Percentiles rank a stretch among this genome's conserved stretches.
Conservation (phyloP, 768 basidiomycete species). For the Boletus huronensis region DNA sequence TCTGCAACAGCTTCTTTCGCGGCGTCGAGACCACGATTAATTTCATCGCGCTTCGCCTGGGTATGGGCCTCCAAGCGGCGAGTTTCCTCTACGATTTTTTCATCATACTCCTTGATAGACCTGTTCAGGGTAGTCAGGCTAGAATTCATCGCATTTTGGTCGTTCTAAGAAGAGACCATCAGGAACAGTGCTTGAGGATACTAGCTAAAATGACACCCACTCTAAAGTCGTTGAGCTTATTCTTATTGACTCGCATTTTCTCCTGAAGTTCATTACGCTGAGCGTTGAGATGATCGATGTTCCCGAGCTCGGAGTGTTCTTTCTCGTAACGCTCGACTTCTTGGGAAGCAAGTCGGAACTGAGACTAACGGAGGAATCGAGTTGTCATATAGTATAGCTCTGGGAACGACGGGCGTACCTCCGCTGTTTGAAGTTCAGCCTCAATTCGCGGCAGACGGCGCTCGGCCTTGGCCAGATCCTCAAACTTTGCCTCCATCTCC, state of each 20-base stretch:
- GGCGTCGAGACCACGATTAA: slow-evolving; percentile 46
- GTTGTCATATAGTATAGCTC: neutral
- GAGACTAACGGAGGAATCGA: slow-evolving; percentile 24
- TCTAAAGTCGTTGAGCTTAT: slow-evolving; percentile 39
- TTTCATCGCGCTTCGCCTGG: slow-evolving; percentile 60
- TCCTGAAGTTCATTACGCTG: slow-evolving; percentile 34
- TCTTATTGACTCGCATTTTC: slow-evolving; percentile 47
- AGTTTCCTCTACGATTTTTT: slow-evolving; percentile 52
- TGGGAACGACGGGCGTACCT: slow-evolving; percentile 30
- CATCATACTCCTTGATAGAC: slow-evolving; percentile 36
- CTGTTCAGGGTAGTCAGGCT: slow-evolving; percentile 34
- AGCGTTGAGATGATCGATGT: slow-evolving; percentile 44
- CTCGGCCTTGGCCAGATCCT: slow-evolving; percentile 38
- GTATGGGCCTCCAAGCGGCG: slow-evolving; percentile 52
- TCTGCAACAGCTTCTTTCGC: slow-evolving; percentile 39
- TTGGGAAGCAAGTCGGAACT: slow-evolving; percentile 33
- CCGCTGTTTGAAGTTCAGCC: slow-evolving; percentile 35
- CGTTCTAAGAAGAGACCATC: slow-evolving; percentile 36
- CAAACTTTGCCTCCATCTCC: slow-evolving; percentile 44
- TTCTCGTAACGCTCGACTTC: slow-evolving; percentile 38
- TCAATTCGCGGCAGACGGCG: slow-evolving; percentile 40
- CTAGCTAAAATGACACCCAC: slow-evolving; percentile 32
- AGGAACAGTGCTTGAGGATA: neutral
- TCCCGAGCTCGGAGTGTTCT: slow-evolving; percentile 41
- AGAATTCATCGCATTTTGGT: slow-evolving; percentile 48